phyloP scores from a whole-genome alignment of 2,329 filamentous ascomycete genomes.

The Lecanicillium sp. region DNA sequence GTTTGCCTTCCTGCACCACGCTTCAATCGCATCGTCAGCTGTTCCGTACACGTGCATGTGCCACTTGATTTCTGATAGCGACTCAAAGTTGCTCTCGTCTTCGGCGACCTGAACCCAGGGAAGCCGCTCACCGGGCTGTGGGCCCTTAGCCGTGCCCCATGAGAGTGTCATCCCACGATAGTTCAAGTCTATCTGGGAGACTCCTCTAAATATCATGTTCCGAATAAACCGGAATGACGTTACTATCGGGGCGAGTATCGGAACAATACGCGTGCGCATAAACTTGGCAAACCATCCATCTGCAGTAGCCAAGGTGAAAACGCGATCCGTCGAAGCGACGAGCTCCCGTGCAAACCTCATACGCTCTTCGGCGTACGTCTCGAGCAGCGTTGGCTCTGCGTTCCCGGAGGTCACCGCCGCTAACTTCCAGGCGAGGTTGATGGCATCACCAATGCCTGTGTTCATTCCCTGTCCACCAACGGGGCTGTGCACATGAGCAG shows the following conservation, averaged over 20 bases:
- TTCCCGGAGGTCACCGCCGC: conserved; percentile 16
- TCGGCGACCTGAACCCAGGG: conserved; percentile 1
- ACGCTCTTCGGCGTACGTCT: conserved; percentile 18
- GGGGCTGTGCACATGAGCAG: conserved; percentile 27
- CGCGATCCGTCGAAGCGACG: conserved; percentile 2
- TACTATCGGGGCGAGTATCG: background rate
- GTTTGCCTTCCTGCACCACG: background rate
- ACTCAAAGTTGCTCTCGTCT: background rate
- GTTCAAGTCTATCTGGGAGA: conserved; percentile 3
- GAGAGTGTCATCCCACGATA: conserved; percentile 2
- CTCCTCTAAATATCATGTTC: background rate
- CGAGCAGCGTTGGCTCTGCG: conserved; percentile 11
- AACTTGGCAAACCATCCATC: background rate
- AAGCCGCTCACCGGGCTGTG: conserved; percentile 1
- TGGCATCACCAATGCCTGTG: conserved; percentile 25
- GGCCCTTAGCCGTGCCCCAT: background rate
- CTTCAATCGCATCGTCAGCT: background rate
- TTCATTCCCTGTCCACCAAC: conserved; percentile 30
- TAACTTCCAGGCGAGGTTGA: conserved; percentile 28
- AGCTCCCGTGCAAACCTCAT: conserved; percentile 3
- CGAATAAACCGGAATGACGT: background rate
- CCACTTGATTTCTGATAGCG: conserved; percentile 5
- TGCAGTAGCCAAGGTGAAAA: conserved; percentile 1
- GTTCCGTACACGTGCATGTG: conserved; percentile 7
- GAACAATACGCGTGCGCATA: background rate